Evolutionary conservation across 768 basidiomycete species (phyloP).

Genomic region (Gloeopeniophorella convolvens): DNA sequence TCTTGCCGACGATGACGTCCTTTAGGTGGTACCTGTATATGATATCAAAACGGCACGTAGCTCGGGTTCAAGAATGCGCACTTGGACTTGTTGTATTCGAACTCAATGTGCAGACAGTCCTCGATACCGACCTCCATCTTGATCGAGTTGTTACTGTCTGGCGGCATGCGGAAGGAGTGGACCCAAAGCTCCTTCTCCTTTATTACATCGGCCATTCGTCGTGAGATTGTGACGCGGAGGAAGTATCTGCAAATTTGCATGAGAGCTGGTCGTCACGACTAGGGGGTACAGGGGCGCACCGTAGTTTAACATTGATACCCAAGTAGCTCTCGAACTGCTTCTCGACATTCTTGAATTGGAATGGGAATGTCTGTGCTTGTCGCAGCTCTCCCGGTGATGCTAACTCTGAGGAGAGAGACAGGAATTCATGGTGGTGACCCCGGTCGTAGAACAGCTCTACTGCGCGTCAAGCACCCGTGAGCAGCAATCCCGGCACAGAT

Average conservation of each 20-base stretch:
- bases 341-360: constrained; percentile 98
- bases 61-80: constrained; percentile 23
- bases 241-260: constrained; percentile 60
- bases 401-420: constrained; percentile 91
- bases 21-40: constrained; percentile 86
- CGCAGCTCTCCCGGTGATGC: constrained; percentile 97
- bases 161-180: constrained; percentile 97
- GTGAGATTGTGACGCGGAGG: constrained; percentile 82
- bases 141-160: constrained; percentile 95
- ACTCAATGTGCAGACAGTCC: constrained; percentile 97
- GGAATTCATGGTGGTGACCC: constrained; percentile 96
- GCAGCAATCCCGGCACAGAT: neutral
- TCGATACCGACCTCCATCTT: constrained; percentile 99
- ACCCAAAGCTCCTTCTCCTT: constrained; percentile 98
- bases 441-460: constrained; percentile 85
- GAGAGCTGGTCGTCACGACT: neutral
- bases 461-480: too few species aligned
- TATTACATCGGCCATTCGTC: constrained; percentile 86
- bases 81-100: constrained; percentile 99
- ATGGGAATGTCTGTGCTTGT: constrained; percentile 92
- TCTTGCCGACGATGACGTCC: constrained; percentile 99
- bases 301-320: constrained; percentile 95
- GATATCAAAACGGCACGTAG: too few species aligned
- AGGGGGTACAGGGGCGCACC: constrained; percentile 44
- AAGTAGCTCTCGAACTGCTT: constrained; percentile 98